Conservation (phyloP, 331 rosid species). For the Prunus yedoensis region DNA sequence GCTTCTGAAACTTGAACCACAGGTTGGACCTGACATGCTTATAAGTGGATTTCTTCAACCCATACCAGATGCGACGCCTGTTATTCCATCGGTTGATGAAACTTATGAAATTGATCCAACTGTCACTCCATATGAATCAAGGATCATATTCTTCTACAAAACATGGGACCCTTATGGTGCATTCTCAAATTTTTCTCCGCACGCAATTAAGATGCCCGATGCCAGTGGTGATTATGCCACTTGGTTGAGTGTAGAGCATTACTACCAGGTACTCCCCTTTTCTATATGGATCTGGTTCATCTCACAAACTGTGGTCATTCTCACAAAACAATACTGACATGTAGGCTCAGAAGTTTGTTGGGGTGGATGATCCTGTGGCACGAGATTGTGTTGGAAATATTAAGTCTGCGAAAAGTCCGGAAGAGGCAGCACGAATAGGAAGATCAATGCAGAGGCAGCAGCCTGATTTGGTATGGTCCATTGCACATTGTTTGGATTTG, state of each 20-base stretch:
- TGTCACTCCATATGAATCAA: constrained; percentile 65
- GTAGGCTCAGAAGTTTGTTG: constrained; percentile 79
- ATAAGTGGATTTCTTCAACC: constrained; percentile 90
- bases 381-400: constrained; percentile 59
- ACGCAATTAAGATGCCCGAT: constrained; percentile 67
- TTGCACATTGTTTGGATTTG: neutral
- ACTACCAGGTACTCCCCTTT: constrained; percentile 75
- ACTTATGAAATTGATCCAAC: constrained; percentile 79
- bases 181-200: constrained; percentile 91
- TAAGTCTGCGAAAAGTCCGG: constrained; percentile 80
- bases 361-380: constrained; percentile 63
- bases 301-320: neutral
- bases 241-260: constrained; percentile 90
- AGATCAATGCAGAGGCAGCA: constrained; percentile 77
- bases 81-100: constrained; percentile 78
- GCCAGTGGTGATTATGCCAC: constrained; percentile 59
- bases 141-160: constrained; percentile 78
- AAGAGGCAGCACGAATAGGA: constrained; percentile 84
- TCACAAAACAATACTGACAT: constrained; percentile 9
- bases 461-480: constrained; percentile 62
- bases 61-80: constrained; percentile 66
- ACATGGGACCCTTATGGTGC: constrained; percentile 92
- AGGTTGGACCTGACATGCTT: constrained; percentile 96
- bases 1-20: constrained; percentile 30
- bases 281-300: constrained; percentile 11